Evolutionary conservation across 2,329 filamentous ascomycete species (phyloP).

Genomic region (Pezicula rhizophila): DNA sequence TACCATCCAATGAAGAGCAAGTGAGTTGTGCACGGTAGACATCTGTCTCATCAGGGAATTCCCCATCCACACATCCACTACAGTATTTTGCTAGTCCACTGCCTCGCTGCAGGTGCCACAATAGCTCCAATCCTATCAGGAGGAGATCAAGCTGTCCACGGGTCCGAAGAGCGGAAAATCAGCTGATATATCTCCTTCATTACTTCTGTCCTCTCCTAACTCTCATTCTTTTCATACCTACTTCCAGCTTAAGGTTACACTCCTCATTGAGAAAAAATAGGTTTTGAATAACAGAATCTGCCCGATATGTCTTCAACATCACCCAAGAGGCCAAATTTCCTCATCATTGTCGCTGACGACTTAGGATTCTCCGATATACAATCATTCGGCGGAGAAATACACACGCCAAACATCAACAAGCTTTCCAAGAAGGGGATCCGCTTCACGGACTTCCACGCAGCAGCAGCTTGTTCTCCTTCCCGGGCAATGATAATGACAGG

Average conservation of each 20-base stretch:
- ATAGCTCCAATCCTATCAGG: no score
- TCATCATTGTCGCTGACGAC: constrained; percentile 40
- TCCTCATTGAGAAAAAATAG: background rate
- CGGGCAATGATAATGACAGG: constrained; percentile 56
- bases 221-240: no score
- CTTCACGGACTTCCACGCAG: constrained; percentile 54
- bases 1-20: no score
- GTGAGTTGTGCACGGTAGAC: no score
- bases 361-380: constrained; percentile 40
- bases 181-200: no score
- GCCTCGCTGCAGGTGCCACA: no score
- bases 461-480: constrained; percentile 53
- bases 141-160: no score
- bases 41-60: no score
- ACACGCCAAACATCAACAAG: constrained; percentile 50
- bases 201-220: no score
- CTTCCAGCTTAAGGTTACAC: background rate
- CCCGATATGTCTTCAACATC: background rate
- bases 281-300: background rate
- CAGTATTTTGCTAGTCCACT: no score
- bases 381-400: constrained; percentile 51
- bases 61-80: no score
- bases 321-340: constrained; percentile 31
- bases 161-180: no score
- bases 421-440: constrained; percentile 44